Conservation (phyloP, 768 basidiomycete genomes). For the Lactarius pseudohatsudake region DNA sequence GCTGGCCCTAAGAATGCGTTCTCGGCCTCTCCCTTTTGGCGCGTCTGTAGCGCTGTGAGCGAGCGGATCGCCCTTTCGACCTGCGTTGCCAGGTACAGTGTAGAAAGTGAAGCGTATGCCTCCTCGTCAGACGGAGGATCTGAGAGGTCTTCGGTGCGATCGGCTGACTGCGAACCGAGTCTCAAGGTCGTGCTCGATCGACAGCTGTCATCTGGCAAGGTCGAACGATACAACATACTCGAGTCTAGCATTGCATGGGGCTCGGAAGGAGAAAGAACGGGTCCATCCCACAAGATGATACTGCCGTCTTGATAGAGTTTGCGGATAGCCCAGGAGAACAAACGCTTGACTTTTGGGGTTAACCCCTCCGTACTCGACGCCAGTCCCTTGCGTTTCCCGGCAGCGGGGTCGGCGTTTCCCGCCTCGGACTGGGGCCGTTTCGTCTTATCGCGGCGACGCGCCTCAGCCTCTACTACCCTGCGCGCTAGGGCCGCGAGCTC, state of each 20-base stretch:
- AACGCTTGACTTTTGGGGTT: constrained; percentile 55
- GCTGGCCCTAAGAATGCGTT: constrained; percentile 17
- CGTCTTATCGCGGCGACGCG: constrained; percentile 51
- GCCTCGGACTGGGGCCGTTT: constrained; percentile 44
- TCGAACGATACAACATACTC: constrained; percentile 49
- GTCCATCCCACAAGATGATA: constrained; percentile 72
- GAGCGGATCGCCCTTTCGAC: constrained; percentile 48
- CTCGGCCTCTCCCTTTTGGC: constrained; percentile 14
- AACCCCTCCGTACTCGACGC: constrained; percentile 10
- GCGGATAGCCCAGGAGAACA: constrained; percentile 65
- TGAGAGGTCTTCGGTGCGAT: constrained; percentile 51
- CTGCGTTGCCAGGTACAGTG: constrained; percentile 46
- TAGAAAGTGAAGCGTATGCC: constrained; percentile 62
- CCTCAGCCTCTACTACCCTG: constrained; percentile 62
- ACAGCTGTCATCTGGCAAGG: constrained; percentile 30
- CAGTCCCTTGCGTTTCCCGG: constrained; percentile 19
- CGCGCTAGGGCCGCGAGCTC: constrained; percentile 65
- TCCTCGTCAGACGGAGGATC: constrained; percentile 63
- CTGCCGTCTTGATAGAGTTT: constrained; percentile 70
- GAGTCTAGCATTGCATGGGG: constrained; percentile 19
- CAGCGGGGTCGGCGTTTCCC: constrained; percentile 29
- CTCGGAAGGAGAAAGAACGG: constrained; percentile 41
- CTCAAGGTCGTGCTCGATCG: constrained; percentile 9
- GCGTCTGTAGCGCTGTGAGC: constrained; percentile 32
- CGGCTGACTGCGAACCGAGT: constrained; percentile 35